phyloP scores from a whole-genome alignment of 2,329 filamentous ascomycete species.

The Fusarium falciforme region DNA sequence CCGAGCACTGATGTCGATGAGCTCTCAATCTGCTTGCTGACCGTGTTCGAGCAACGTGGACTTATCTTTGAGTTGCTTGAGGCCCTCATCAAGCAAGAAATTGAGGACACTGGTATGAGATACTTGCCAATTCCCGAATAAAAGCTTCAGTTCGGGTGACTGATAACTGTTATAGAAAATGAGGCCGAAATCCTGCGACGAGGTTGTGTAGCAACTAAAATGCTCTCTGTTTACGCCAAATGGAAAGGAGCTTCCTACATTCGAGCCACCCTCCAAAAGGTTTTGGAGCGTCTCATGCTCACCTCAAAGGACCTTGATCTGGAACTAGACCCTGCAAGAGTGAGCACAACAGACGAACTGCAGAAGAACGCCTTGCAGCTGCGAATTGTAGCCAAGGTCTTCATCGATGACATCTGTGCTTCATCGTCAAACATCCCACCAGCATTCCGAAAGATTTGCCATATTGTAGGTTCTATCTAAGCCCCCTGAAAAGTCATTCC shows the following conservation, averaged over 20 bases:
- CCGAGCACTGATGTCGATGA: conserved; percentile 77
- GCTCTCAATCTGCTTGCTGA: conserved; percentile 73
- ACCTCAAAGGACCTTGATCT: conserved; percentile 76
- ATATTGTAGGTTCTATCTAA: conserved; percentile 61
- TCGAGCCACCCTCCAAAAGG: conserved; percentile 72
- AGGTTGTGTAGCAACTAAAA: conserved; percentile 78
- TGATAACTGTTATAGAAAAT: conserved; percentile 60
- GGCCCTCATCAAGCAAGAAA: conserved; percentile 74
- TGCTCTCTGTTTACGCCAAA: conserved; percentile 77
- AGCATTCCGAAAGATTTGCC: conserved; percentile 75
- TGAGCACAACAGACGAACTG: conserved; percentile 70
- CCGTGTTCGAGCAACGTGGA: conserved; percentile 76
- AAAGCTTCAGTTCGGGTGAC: not conserved
- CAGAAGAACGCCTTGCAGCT: conserved; percentile 75
- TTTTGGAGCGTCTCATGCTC: conserved; percentile 73
- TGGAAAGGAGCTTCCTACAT: conserved; percentile 76
- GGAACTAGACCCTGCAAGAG: conserved; percentile 73
- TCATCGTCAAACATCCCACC: conserved; percentile 71
- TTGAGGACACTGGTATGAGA: conserved; percentile 70
- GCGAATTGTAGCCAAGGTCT: conserved; percentile 75
- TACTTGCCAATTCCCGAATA: not conserved
- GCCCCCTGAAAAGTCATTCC: not conserved
- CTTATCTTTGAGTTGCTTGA: conserved; percentile 72
- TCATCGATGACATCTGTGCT: conserved; percentile 76
- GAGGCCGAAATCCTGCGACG: conserved; percentile 75